Evolutionary conservation across 169 alveolate genomes (phyloP), one percentile per base, ranked within the genome.

Genomic region (Eimeria falciformis): DNA sequence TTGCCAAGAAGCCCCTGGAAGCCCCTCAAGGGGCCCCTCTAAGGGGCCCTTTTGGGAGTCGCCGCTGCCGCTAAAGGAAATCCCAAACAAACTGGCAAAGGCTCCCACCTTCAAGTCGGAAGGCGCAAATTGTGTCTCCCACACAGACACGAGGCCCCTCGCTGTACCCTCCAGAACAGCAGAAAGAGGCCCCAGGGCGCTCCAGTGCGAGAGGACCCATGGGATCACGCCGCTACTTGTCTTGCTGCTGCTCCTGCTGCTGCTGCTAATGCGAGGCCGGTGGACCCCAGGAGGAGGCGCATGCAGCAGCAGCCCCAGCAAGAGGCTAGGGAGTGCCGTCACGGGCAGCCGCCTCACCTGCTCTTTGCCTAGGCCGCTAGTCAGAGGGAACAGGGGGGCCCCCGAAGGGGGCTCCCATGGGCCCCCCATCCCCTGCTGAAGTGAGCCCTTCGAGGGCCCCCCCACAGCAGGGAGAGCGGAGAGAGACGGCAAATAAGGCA

Each of bases 191-290:
- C 56, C 56, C 3, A 71, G 82, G 3, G 82, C 29, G 58, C 55
- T 23, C 82, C 82, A 71, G 29, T 37, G 82, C 53, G 40, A 3
- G 77, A 25, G 40, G 40, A 3, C 79, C 79, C 3, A 12, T n/a
- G 11, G 11, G 37, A 37, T 66, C 12, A 11, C 27, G 77, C 45
- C 12, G 45, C 77, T 66, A 45, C 77, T 66, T n/a, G n/a, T 37
- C 40, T 66, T 58, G 69, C 40, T 66, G 77, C 77, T 66, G 77
- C 77, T 66, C 46, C 43, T 66, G 77, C 77, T 66, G 77, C 82
- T 71, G 82, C 82, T 71, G 82, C 82, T 37, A 56, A 50, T 71
- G 82, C 82, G 29, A 56, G n/a, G n/a, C n/a, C n/a, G n/a, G n/a
- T n/a, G n/a, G n/a, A n/a, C n/a, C n/a, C n/a, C n/a, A n/a, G 55